phyloP scores from a whole-genome alignment of 2,329 filamentous ascomycete species.

The Exophiala spinifera region DNA sequence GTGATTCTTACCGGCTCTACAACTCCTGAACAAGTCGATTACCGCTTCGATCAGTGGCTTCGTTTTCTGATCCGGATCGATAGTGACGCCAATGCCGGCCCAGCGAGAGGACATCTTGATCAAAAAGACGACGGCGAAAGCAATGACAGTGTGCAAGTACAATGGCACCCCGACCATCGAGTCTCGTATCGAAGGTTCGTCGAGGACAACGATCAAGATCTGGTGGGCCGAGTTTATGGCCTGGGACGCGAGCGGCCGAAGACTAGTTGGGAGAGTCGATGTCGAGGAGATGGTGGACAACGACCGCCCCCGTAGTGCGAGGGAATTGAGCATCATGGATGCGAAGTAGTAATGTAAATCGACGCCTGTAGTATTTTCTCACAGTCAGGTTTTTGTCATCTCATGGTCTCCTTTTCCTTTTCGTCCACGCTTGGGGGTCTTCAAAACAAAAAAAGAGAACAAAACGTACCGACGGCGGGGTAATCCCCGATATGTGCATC shows the following conservation, averaged over 20 bases:
- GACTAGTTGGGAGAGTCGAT: conserved; percentile 20
- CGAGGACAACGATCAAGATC: conserved; percentile 46
- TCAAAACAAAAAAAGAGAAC: too few species aligned
- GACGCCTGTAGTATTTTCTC: conserved; percentile 39
- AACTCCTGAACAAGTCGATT: conserved; percentile 21
- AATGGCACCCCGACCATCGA: conserved; percentile 49
- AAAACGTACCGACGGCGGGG: conserved; percentile 23
- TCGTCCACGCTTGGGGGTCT: too few species aligned
- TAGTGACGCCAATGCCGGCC: conserved; percentile 27
- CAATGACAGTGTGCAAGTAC: conserved; percentile 45
- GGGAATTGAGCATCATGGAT: conserved; percentile 52
- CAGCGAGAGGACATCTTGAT: conserved; percentile 38
- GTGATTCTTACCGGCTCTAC: conserved; percentile 24
- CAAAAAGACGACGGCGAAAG: conserved; percentile 46
- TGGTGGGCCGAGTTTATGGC: conserved; percentile 49
- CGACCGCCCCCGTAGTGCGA: conserved; percentile 41
- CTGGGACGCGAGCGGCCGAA: conserved; percentile 37
- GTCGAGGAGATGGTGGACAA: conserved; percentile 43
- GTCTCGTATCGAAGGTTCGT: conserved; percentile 49
- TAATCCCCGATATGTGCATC: conserved; percentile 29
- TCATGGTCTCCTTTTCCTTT: too few species aligned
- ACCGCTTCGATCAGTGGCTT: conserved; percentile 28
- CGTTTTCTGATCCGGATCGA: conserved; percentile 26
- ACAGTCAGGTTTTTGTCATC: background rate
- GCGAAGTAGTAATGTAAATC: conserved; percentile 54